Conservation (phyloP, 2,329 filamentous ascomycete species). For the Alternaria sp. region DNA sequence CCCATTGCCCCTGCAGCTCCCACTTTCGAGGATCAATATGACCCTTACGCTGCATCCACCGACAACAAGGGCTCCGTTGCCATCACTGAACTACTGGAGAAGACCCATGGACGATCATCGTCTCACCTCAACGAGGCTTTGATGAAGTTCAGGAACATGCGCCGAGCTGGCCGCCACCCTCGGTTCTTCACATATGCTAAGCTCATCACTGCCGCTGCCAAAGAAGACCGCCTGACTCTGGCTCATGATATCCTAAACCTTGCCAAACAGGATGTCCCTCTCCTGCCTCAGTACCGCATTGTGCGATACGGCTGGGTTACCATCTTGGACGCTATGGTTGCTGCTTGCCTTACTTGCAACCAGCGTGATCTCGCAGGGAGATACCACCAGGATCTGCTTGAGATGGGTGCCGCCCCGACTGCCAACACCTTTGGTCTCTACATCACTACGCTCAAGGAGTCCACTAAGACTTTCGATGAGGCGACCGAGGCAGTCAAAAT, state of each 20-base stretch:
- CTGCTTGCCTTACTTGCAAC: conserved; percentile 84
- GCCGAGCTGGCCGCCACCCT: conserved; percentile 87
- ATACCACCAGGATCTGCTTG: conserved; percentile 89
- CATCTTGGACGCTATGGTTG: conserved; percentile 96
- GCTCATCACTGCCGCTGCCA: conserved; percentile 88
- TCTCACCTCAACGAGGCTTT: conserved; percentile 82
- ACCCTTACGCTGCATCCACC: conserved; percentile 88
- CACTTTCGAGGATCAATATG: conserved; percentile 81
- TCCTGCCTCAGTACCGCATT: conserved; percentile 82
- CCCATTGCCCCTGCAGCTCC: conserved; percentile 64
- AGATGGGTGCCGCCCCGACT: conserved; percentile 89
- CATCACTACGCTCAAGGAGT: conserved; percentile 98
- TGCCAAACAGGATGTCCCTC: conserved; percentile 87
- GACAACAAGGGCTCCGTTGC: conserved; percentile 93
- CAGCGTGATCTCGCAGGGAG: conserved; percentile 82
- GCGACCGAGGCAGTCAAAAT: conserved; percentile 97
- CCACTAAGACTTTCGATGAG: conserved; percentile 96
- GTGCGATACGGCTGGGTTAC: conserved; percentile 96
- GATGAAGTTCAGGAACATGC: conserved; percentile 88
- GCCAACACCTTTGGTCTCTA: conserved; percentile 98
- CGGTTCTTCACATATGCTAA: conserved; percentile 98
- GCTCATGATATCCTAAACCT: conserved; percentile 89
- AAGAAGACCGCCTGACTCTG: conserved; percentile 81
- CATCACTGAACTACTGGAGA: conserved; percentile 90
- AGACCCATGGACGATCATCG: conserved; percentile 75